Percentiles rank a stretch among this genome's conserved stretches.
These are phyloP conservation scores for Leptosphaerulina australis DNA, from an alignment of 2,329 filamentous ascomycete species.

Conservation along the genomic window DNA sequence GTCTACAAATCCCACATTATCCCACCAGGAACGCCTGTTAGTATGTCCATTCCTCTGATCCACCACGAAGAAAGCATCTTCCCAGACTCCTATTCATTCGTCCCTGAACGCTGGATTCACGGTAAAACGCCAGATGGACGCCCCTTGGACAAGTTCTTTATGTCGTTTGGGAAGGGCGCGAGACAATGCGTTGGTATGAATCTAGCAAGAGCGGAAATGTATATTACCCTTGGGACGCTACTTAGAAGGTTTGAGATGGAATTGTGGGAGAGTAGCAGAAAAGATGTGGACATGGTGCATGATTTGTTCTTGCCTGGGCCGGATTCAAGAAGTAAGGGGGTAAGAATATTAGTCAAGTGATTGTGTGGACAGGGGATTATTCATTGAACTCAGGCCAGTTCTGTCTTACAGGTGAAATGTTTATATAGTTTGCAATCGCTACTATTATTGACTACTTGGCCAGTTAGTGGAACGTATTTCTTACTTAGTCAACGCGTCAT, in stretches of 20 bases:
- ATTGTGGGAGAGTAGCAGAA: slow-evolving; percentile 30
- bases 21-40: slow-evolving; percentile 32
- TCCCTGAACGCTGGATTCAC: slow-evolving; percentile 41
- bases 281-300: slow-evolving; percentile 27
- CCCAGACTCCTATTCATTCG: slow-evolving; percentile 26
- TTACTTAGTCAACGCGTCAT: no score
- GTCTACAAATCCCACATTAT: slow-evolving; percentile 15
- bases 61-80: slow-evolving; percentile 31
- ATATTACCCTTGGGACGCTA: slow-evolving; percentile 24
- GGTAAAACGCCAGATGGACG: slow-evolving; percentile 7
- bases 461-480: no score
- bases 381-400: no score
- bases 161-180: slow-evolving; percentile 48
- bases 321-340: slow-evolving; percentile 22
- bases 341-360: not conserved
- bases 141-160: slow-evolving; percentile 43
- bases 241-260: slow-evolving; percentile 17
- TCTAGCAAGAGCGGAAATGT: slow-evolving; percentile 32
- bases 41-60: slow-evolving; percentile 28
- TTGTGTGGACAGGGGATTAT: no score
- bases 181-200: slow-evolving; percentile 53
- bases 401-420: no score
- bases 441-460: no score
- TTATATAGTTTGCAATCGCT: no score
- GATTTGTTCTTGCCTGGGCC: slow-evolving; percentile 36